These are phyloP conservation scores for Claviceps sorghi DNA, from an alignment of 2,329 filamentous ascomycete species.

Conservation along the genomic window DNA sequence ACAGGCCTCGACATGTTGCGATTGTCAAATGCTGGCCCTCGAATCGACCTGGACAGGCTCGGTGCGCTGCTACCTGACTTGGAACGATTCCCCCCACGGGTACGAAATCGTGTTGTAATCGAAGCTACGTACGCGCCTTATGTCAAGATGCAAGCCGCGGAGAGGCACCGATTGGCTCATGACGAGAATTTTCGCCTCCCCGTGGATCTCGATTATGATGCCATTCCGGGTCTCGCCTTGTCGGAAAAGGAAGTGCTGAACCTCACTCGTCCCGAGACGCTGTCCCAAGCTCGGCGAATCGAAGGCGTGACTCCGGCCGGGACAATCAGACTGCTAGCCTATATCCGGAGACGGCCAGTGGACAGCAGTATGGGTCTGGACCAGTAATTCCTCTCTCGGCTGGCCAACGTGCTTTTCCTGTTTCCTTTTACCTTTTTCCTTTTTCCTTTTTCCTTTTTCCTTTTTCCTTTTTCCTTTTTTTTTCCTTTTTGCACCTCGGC, in stretches of 20 bases:
- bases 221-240: conserved; percentile 58
- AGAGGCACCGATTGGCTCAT: conserved; percentile 51
- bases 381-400: not conserved
- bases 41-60: conserved; percentile 37
- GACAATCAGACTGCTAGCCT: conserved; percentile 44
- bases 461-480: too few species aligned
- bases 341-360: conserved; percentile 30
- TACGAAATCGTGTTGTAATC: conserved; percentile 59
- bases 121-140: conserved; percentile 83
- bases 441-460: too few species aligned
- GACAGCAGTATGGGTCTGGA: not conserved
- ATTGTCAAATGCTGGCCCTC: conserved; percentile 38
- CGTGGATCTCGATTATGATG: conserved; percentile 58
- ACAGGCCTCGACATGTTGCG: conserved; percentile 70
- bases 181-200: conserved; percentile 68
- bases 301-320: conserved; percentile 61
- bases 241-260: conserved; percentile 64
- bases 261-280: conserved; percentile 60
- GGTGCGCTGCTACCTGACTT: conserved; percentile 42
- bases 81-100: conserved; percentile 35
- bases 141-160: conserved; percentile 54
- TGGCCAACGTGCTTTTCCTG: not conserved
- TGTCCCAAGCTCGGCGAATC: conserved; percentile 76
- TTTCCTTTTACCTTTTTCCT: too few species aligned
- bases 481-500: too few species aligned